Conservation (phyloP, 164 flowering plant genomes). For the Nymphaea thermarum region DNA sequence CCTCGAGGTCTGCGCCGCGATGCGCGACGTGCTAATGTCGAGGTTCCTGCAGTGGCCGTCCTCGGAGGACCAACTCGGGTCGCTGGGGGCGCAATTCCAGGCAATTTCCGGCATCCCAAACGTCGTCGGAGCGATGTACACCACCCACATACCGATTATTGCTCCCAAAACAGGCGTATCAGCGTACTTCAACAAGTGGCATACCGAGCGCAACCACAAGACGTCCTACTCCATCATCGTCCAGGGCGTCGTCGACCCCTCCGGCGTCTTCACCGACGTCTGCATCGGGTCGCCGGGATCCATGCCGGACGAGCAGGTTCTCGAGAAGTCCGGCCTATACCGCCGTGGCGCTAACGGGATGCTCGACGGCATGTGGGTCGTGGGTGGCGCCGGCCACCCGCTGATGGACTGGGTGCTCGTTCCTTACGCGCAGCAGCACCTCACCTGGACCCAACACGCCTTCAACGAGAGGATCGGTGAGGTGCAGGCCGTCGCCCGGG, state of each 20-base stretch:
- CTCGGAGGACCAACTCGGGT: background rate
- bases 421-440: slow-evolving; percentile 54
- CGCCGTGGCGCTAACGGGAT: slow-evolving; percentile 38
- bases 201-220: slow-evolving; percentile 79
- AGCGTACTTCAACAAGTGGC: slow-evolving; percentile 62
- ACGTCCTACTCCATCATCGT: slow-evolving; percentile 74
- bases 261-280: slow-evolving; percentile 61
- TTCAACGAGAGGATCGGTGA: slow-evolving; percentile 56
- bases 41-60: slow-evolving; percentile 70
- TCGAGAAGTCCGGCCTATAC: slow-evolving; percentile 49
- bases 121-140: slow-evolving; percentile 67
- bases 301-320: slow-evolving; percentile 52
- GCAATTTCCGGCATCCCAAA: slow-evolving; percentile 45
- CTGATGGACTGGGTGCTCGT: slow-evolving; percentile 68
- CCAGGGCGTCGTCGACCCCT: slow-evolving; percentile 60
- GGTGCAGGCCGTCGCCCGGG: slow-evolving; percentile 32
- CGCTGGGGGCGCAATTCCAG: slow-evolving; percentile 30
- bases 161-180: slow-evolving; percentile 61
- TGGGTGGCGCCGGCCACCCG: slow-evolving; percentile 46
- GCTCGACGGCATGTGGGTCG: slow-evolving; percentile 43
- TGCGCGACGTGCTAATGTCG: slow-evolving; percentile 50
- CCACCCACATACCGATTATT: slow-evolving; percentile 69
- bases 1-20: slow-evolving; percentile 72
- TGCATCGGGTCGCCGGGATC: slow-evolving; percentile 90
- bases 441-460: slow-evolving; percentile 73